Percentiles rank a stretch among this genome's conserved stretches.
Evolutionary conservation across 2,329 filamentous ascomycete species (phyloP).

Genomic region (Neofusicoccum parvum): DNA sequence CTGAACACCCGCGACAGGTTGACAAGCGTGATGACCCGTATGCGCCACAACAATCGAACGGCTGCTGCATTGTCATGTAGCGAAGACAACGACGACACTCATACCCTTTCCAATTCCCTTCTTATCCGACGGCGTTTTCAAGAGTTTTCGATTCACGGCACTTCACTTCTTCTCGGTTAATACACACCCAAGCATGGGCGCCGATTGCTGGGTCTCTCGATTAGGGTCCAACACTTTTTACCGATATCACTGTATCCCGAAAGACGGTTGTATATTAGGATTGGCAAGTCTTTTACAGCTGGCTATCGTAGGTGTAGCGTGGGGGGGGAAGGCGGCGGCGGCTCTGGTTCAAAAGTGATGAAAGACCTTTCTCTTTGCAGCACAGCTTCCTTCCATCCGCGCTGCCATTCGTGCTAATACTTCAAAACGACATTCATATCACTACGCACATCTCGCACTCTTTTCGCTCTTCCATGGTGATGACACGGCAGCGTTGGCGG

Average conservation of each 20-base stretch:
- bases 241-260: constrained; percentile 22
- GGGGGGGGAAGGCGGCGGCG: constrained; percentile 4
- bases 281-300: constrained; percentile 19
- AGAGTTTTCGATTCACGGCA: constrained; percentile 22
- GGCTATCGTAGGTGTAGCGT: constrained; percentile 6
- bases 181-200: constrained; percentile 17
- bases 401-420: constrained; percentile 18
- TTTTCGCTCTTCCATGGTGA: not conserved
- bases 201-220: constrained; percentile 19
- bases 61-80: constrained; percentile 96
- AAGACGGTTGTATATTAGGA: constrained; percentile 22
- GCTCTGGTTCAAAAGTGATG: constrained; percentile 19
- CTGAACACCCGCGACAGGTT: constrained; percentile 55
- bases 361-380: constrained; percentile 18
- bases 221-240: constrained; percentile 7
- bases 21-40: constrained; percentile 98
- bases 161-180: constrained; percentile 22
- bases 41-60: constrained; percentile 86
- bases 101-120: constrained; percentile 19
- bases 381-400: not conserved
- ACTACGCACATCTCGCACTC: not conserved
- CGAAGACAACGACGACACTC: constrained; percentile 15
- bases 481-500: not conserved
- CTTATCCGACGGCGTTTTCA: constrained; percentile 21
- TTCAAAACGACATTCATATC: constrained; percentile 15